Conservation (phyloP, 805 yeast genomes). For the Debaryomyces tyrocola region DNA sequence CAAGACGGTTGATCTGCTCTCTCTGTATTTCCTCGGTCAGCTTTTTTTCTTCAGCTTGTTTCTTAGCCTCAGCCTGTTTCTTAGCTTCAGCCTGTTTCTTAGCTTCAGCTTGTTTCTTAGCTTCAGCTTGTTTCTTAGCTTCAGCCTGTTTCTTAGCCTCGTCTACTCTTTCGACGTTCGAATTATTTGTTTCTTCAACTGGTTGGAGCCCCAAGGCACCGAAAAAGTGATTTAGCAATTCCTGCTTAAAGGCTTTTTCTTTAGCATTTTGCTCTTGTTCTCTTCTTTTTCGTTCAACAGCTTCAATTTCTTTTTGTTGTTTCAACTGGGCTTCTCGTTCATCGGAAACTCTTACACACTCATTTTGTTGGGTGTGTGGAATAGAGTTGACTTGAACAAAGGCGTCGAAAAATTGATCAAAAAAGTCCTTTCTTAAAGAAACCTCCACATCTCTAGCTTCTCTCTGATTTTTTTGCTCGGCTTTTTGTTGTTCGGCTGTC, state of each 20-base stretch:
- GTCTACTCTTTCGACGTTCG: background rate
- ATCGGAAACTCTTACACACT: background rate
- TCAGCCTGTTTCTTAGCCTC: background rate
- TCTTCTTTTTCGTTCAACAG: background rate
- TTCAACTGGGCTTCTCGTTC: background rate
- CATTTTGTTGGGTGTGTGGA: background rate
- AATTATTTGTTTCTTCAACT: background rate
- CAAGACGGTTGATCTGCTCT: background rate
- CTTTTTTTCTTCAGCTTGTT: slow-evolving; percentile 1
- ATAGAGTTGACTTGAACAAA: background rate
- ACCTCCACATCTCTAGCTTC: background rate
- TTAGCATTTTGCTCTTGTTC: background rate
- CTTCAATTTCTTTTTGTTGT: background rate
- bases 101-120: slow-evolving; percentile 2
- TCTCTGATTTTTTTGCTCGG: background rate
- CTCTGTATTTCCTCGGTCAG: slow-evolving; percentile 6
- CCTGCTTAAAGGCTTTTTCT: background rate
- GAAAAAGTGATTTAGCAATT: background rate
- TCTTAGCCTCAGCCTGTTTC: slow-evolving; percentile 6
- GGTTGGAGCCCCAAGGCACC: background rate
- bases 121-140: slow-evolving; percentile 4
- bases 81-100: slow-evolving; percentile 1
- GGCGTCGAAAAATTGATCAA: background rate
- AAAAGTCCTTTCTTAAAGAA: background rate
- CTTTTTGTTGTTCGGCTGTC: background rate